Evolutionary conservation across 495 filamentous ascomycete species (phyloP).

Genomic region (Aspergillus ostianus): DNA sequence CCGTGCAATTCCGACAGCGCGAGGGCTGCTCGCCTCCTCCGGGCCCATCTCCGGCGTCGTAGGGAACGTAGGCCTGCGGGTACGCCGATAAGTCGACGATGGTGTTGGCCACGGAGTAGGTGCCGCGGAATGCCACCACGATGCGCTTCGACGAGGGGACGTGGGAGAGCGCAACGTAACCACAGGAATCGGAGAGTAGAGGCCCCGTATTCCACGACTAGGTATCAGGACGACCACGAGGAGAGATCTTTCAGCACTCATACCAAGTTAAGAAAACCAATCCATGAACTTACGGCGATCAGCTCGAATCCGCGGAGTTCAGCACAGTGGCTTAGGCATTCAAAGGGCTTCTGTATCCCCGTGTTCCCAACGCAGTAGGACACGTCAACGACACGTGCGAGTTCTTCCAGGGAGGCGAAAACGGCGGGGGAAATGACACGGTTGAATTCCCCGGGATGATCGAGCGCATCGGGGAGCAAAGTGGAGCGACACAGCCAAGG

Average conservation of each 20-base stretch:
- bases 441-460: neutral
- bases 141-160: conserved; percentile 57
- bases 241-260: conserved; percentile 5
- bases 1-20: conserved; percentile 78
- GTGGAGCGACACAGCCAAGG: neutral
- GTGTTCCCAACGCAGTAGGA: conserved; percentile 88
- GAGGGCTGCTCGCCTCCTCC: conserved; percentile 9
- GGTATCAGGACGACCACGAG: neutral
- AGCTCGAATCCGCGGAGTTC: conserved; percentile 80
- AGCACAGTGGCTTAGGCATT: conserved; percentile 76
- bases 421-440: conserved; percentile 57
- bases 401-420: conserved; percentile 80
- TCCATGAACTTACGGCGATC: conserved; percentile 52
- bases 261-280: too few species aligned
- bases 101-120: conserved; percentile 88
- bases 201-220: conserved; percentile 91
- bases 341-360: conserved; percentile 80
- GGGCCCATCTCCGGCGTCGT: conserved; percentile 55
- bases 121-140: conserved; percentile 91
- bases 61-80: conserved; percentile 88
- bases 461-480: neutral
- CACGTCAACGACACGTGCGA: conserved; percentile 88
- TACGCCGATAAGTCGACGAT: conserved; percentile 83
- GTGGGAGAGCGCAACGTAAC: conserved; percentile 87
- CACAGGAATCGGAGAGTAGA: conserved; percentile 85